Percentiles rank a stretch among this genome's conserved stretches.
phyloP scores from a whole-genome alignment of 106 monocot genomes.

The Alisma plantagoaquatica region DNA sequence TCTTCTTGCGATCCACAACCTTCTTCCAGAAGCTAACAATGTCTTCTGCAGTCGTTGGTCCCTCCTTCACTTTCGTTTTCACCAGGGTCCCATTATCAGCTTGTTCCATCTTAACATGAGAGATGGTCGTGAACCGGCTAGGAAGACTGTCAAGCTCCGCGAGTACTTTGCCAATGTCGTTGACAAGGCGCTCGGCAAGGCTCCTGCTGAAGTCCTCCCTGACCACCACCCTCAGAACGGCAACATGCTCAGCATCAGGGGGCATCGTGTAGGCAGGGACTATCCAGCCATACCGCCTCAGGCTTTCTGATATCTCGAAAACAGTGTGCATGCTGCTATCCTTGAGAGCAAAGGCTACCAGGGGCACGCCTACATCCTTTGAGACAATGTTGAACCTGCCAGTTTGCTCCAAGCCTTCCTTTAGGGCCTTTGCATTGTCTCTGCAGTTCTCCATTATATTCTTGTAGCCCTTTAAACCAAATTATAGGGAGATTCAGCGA shows the following conservation, averaged over 20 bases:
- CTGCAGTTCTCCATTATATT: conserved; percentile 77
- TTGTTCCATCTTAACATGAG: no score
- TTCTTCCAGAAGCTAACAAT: conserved; percentile 30
- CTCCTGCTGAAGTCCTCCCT: conserved; percentile 83
- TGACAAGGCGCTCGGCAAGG: conserved; percentile 57
- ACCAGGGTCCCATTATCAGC: not conserved
- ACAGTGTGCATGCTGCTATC: conserved; percentile 40
- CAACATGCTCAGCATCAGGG: conserved; percentile 48
- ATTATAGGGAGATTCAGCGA: not conserved
- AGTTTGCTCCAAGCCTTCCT: conserved; percentile 39
- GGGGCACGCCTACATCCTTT: conserved; percentile 67
- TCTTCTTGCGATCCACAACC: conserved; percentile 35
- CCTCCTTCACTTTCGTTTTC: conserved; percentile 34
- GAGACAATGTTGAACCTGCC: conserved; percentile 62
- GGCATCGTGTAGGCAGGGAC: conserved; percentile 96
- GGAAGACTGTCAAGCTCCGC: conserved; percentile 31
- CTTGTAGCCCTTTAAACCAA: conserved; percentile 58
- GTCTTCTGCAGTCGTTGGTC: conserved; percentile 22
- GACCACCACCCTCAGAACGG: conserved; percentile 69
- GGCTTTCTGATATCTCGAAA: conserved; percentile 53
- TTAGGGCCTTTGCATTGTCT: conserved; percentile 47
- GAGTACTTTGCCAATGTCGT: conserved; percentile 46
- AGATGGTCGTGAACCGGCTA: not conserved
- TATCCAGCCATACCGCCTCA: conserved; percentile 74
- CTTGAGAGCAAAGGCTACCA: conserved; percentile 70